Evolutionary conservation across 768 basidiomycete genomes (phyloP).

Genomic region (Russula sp.): DNA sequence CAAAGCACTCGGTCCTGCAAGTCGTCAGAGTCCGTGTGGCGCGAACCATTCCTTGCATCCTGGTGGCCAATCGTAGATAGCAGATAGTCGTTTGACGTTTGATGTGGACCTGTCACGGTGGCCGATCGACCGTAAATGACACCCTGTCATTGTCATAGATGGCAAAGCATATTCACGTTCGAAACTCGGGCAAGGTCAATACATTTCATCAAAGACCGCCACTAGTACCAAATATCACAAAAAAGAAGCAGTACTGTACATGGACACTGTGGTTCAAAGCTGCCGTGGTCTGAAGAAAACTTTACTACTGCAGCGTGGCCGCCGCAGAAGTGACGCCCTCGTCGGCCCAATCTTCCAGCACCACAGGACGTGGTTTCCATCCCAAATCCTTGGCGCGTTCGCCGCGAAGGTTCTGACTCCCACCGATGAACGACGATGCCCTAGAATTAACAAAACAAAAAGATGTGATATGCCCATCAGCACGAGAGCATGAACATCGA

Average conservation of each 20-base stretch:
- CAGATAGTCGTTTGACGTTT: not conserved
- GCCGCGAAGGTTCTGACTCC: constrained; percentile 8
- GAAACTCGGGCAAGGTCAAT: not conserved
- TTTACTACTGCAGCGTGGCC: not conserved
- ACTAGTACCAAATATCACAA: not conserved
- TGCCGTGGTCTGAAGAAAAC: not conserved
- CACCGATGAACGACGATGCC: not conserved
- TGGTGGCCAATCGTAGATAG: not conserved
- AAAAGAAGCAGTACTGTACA: not conserved
- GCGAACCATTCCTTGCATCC: not conserved
- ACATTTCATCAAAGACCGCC: not conserved
- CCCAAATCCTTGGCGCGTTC: not conserved
- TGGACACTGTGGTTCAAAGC: not conserved
- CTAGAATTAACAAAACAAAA: not conserved
- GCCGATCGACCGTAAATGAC: not conserved
- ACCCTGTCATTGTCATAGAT: too few species aligned
- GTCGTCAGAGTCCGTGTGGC: not conserved
- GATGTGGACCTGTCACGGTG: not conserved
- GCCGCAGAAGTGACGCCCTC: not conserved
- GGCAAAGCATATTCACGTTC: not conserved
- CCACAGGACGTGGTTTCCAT: constrained; percentile 8
- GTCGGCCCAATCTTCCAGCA: not conserved
- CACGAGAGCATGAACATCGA: not conserved
- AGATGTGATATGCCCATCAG: not conserved
- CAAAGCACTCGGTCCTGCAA: not conserved